Conservation (phyloP, 2,329 filamentous ascomycete species). For the Xylariaceae sp. region DNA sequence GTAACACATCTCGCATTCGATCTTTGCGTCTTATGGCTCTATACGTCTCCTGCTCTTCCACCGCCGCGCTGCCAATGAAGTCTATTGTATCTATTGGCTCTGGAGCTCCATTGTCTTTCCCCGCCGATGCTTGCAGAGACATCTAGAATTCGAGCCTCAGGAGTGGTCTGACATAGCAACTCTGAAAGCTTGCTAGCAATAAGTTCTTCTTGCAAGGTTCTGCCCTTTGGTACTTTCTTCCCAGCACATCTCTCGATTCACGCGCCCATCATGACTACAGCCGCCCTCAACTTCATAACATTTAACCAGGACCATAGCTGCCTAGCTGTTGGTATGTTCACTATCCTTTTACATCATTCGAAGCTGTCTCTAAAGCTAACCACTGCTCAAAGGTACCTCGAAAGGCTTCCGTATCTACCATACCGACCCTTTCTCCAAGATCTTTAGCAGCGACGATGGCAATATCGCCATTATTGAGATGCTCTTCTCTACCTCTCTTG, state of each 20-base stretch:
- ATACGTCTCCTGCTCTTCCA: no score
- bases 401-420: constrained; percentile 96
- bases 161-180: no score
- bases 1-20: no score
- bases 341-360: background rate
- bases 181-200: no score
- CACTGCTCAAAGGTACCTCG: constrained; percentile 61
- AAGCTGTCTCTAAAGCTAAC: background rate
- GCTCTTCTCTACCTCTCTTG: constrained; percentile 96
- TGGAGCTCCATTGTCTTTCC: background rate
- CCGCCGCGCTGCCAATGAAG: no score
- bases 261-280: constrained; percentile 59
- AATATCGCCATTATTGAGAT: constrained; percentile 97
- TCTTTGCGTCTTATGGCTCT: no score
- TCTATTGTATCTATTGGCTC: background rate
- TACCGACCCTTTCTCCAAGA: constrained; percentile 92
- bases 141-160: no score
- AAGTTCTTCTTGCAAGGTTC: no score
- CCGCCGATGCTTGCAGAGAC: no score
- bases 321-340: constrained; percentile 77
- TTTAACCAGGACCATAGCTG: constrained; percentile 99
- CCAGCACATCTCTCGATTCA: no score
- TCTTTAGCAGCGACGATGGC: constrained; percentile 89
- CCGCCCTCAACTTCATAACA: constrained; percentile 92
- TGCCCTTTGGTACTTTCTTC: no score